Conservation (phyloP, 208 protist genomes). For the Strigomonas oncopelti region DNA sequence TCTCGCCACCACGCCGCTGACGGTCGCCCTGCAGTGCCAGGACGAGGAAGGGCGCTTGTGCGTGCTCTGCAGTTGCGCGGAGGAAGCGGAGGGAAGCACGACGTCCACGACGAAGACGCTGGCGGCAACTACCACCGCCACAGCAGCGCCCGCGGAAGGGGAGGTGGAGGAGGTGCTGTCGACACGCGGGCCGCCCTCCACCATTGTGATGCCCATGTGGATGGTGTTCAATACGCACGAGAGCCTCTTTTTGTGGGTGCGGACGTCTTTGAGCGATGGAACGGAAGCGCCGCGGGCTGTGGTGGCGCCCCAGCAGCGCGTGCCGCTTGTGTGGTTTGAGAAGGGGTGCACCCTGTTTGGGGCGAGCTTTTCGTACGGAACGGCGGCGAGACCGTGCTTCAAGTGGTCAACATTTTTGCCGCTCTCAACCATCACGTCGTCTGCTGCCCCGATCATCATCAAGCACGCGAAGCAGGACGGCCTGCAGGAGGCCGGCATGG, state of each 20-base stretch:
- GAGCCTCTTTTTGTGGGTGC: not conserved
- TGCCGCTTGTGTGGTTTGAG: not conserved
- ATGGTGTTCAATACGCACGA: not conserved
- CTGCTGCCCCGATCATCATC: not conserved
- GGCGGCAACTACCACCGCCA: not conserved
- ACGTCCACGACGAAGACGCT: no score
- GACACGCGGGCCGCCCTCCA: not conserved
- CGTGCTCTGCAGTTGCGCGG: not conserved
- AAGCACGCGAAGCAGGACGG: not conserved
- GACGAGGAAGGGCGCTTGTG: not conserved
- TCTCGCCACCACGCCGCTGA: not conserved
- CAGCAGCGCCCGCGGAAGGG: no score
- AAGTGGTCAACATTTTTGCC: not conserved
- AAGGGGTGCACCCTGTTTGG: not conserved
- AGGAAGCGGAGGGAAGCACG: no score
- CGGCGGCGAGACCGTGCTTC: not conserved
- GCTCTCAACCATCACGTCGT: not conserved
- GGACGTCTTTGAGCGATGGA: not conserved
- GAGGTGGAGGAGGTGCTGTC: no score
- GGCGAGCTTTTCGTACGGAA: not conserved
- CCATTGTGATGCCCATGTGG: not conserved
- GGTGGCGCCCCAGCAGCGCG: not conserved
- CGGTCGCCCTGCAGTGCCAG: not conserved
- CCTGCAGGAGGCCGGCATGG: not conserved
- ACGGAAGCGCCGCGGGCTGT: not conserved